Conservation (phyloP, 768 basidiomycete species). For the Boletus vermiculosoides region DNA sequence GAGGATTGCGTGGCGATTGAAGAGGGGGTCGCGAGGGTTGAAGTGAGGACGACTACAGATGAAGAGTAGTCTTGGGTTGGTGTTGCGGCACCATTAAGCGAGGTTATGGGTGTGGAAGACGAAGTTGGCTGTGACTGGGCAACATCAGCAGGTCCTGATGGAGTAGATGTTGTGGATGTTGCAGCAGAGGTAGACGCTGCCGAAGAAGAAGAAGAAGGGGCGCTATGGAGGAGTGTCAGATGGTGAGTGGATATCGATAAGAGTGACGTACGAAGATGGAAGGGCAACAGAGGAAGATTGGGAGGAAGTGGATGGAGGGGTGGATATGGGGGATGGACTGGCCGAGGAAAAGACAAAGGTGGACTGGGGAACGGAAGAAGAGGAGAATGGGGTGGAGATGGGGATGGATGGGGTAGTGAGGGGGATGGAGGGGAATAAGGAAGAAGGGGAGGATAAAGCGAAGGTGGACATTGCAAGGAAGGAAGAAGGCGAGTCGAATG, state of each 20-base stretch:
- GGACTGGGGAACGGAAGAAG: not conserved
- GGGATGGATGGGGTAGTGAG: not conserved
- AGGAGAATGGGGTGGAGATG: not conserved
- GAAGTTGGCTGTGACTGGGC: constrained; percentile 2
- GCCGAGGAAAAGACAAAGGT: not conserved
- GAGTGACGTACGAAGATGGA: constrained; percentile 10
- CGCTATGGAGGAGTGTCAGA: constrained; percentile 2
- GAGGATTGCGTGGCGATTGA: constrained; percentile 14
- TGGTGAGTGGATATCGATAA: not conserved
- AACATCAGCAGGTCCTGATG: not conserved
- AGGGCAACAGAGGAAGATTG: not conserved
- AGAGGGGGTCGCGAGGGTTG: constrained; percentile 11
- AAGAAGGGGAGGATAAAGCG: not conserved
- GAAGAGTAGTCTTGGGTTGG: not conserved
- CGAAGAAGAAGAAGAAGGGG: not conserved
- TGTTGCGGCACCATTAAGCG: not conserved
- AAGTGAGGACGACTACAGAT: not conserved
- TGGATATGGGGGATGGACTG: not conserved
- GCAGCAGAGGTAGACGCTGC: not conserved
- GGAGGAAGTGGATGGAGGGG: not conserved
- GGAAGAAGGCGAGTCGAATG: not conserved
- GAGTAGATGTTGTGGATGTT: not conserved
- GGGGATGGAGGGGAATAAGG: not conserved
- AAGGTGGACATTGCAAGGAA: not conserved
- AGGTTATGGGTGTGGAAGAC: not conserved